phyloP scores from a whole-genome alignment of 352 stramenopile species.

The Phytophthora pisi region DNA sequence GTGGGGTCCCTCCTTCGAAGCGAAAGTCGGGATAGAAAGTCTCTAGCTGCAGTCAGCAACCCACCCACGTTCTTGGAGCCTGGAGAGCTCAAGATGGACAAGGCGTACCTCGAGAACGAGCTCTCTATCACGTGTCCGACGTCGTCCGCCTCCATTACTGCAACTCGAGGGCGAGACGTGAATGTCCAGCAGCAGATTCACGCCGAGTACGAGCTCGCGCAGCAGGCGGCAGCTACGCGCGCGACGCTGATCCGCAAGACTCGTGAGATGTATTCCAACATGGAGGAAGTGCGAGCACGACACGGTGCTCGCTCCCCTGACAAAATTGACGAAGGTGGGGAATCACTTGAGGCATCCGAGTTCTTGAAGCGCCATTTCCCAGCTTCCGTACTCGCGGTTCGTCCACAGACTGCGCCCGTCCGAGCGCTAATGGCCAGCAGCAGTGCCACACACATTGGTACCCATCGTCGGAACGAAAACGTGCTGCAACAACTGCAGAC shows the following conservation, averaged over 20 bases:
- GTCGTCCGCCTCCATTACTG: constrained; percentile 9
- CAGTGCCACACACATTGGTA: constrained; percentile 11
- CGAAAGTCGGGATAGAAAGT: constrained; percentile 41
- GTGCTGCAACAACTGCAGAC: constrained; percentile 2
- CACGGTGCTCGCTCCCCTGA: constrained; percentile 14
- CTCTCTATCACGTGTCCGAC: constrained; percentile 49
- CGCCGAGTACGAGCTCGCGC: constrained; percentile 40
- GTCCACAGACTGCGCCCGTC: constrained; percentile 55
- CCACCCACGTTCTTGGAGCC: constrained; percentile 45
- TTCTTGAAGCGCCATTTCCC: constrained; percentile 62
- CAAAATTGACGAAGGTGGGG: constrained; percentile 8
- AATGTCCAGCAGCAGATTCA: constrained; percentile 54
- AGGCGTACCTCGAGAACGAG: constrained; percentile 62
- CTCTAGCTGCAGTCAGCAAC: constrained; percentile 9
- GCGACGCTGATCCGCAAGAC: constrained; percentile 53
- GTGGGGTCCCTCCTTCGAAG: constrained; percentile 43
- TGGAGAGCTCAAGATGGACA: constrained; percentile 62
- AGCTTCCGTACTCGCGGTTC: constrained; percentile 33
- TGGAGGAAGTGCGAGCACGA: constrained; percentile 30
- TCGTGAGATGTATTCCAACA: constrained; percentile 61
- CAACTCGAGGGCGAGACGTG: constrained; percentile 22
- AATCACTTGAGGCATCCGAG: constrained; percentile 43
- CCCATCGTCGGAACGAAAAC: constrained; percentile 6
- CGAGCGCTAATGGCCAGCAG: constrained; percentile 11
- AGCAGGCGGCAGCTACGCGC: constrained; percentile 47